Evolutionary conservation across 116 monocot species (phyloP), one percentile per base, ranked within the genome.

Genomic region (Cymodocea nodosa): DNA sequence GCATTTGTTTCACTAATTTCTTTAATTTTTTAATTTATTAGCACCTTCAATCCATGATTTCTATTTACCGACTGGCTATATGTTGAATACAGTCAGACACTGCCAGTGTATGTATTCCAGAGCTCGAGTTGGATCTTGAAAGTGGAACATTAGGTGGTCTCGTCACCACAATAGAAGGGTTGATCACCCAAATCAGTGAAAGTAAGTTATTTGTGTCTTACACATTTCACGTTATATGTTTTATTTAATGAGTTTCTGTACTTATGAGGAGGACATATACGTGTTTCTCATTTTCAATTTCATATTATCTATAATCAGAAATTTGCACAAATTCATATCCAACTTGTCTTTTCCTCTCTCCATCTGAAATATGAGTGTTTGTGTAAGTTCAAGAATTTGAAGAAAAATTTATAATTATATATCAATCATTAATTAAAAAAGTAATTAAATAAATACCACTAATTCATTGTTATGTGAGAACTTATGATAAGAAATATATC

Each of bases 111-210:
- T 73, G 62, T 62, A 80, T 98, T 55, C 98, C 98, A 35, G 98
- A 98, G 77, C 68, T 98, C 52, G 92, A 92, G 8, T 72, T 98
- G 75, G 98, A 98, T 82, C 84, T 98, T 74, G 39, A 78, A 70
- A 98, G 92, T 82, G 92, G 98, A 58, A 98, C 98, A 68, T 77
- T 98, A 72, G 92, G 98, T 44, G 98, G 98, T 48, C 56, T 92
- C 61, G 89, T 98, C 15, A 92, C 98, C 52, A 98, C 98, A 8
- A 82, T 98, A 62, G 98, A 98, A 89, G 98, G 98, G 34, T 68
- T 98, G 52, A 79, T 98, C 70, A 79, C 86, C 59, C 82, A 98
- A 75, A 98, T 92, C 67, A 67, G 78, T 57, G 98, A 92, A 77
- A 89, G 98, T 92, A 84, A 77, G 89, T 72, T 59, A 70, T 30